These are phyloP conservation scores for Phytophthora lateralis DNA, from an alignment of 352 stramenopile genomes.

Conservation along the genomic window DNA sequence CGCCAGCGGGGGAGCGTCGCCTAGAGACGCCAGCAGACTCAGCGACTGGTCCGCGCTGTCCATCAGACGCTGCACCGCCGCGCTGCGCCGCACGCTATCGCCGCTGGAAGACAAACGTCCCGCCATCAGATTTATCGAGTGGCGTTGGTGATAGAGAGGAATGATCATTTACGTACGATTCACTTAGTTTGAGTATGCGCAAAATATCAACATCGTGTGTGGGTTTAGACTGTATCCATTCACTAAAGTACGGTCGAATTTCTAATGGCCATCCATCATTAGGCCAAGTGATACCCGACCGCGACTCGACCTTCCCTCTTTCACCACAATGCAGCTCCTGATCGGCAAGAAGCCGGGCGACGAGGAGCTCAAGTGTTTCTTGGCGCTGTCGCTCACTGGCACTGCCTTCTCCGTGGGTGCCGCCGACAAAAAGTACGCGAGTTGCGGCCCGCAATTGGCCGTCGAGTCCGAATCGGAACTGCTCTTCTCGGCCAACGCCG, in stretches of 20 bases:
- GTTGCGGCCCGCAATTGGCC: conserved; percentile 59
- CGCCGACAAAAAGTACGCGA: conserved; percentile 63
- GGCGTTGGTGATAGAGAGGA: background rate
- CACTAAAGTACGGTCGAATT: background rate
- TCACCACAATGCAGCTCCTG: conserved; percentile 63
- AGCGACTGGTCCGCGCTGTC: conserved; percentile 76
- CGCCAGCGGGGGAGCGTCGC: conserved; percentile 20
- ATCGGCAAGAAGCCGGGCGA: conserved; percentile 61
- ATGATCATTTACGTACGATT: no score
- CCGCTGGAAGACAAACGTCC: conserved; percentile 25
- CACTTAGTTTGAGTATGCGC: no score
- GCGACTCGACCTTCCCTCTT: conserved; percentile 1
- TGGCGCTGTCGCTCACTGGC: conserved; percentile 56
- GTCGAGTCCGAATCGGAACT: conserved; percentile 39
- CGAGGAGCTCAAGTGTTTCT: conserved; percentile 87
- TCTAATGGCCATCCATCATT: conserved; percentile 27
- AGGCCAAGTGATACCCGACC: conserved; percentile 2
- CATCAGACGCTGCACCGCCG: conserved; percentile 74
- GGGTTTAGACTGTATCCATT: background rate
- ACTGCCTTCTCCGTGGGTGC: conserved; percentile 54
- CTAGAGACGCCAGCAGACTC: conserved; percentile 70
- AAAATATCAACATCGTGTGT: no score
- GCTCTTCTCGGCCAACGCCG: conserved; percentile 80
- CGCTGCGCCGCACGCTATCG: conserved; percentile 39
- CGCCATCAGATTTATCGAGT: conserved; percentile 20